A percentile compares a stretch with the other conserved stretches of the same genome.
These are phyloP conservation scores for Curvularia sp. DNA, from an alignment of 2,329 filamentous ascomycete species.

Conservation along the genomic window DNA sequence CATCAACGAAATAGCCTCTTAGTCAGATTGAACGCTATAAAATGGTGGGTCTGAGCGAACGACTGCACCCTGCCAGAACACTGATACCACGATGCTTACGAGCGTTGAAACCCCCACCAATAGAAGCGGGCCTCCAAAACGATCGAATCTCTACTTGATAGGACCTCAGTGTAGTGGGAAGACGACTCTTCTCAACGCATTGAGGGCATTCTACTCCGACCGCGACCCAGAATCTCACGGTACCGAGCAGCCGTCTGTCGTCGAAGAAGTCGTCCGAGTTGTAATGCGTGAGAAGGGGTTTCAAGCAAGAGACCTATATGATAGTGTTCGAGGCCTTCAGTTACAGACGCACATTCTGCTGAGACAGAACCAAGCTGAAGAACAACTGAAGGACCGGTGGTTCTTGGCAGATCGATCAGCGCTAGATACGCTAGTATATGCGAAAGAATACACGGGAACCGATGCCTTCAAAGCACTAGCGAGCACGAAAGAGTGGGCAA, in stretches of 20 bases:
- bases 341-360: no score
- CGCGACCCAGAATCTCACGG: constrained; percentile 4
- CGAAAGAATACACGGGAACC: no score
- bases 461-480: no score
- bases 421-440: no score
- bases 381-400: no score
- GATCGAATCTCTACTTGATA: constrained; percentile 5
- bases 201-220: constrained; percentile 6
- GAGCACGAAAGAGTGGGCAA: no score
- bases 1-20: neutral
- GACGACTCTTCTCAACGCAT: constrained; percentile 7
- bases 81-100: neutral
- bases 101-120: neutral
- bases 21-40: neutral
- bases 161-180: constrained; percentile 10
- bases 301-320: constrained; percentile 6
- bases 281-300: constrained; percentile 6
- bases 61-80: neutral
- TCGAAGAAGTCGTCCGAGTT: constrained; percentile 6
- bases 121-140: neutral
- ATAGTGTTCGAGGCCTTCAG: no score
- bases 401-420: no score
- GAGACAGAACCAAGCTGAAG: no score
- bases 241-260: neutral
- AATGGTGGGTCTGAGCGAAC: neutral